Conservation (phyloP, 148 eudicot species). For the Rhododendron henanense region DNA sequence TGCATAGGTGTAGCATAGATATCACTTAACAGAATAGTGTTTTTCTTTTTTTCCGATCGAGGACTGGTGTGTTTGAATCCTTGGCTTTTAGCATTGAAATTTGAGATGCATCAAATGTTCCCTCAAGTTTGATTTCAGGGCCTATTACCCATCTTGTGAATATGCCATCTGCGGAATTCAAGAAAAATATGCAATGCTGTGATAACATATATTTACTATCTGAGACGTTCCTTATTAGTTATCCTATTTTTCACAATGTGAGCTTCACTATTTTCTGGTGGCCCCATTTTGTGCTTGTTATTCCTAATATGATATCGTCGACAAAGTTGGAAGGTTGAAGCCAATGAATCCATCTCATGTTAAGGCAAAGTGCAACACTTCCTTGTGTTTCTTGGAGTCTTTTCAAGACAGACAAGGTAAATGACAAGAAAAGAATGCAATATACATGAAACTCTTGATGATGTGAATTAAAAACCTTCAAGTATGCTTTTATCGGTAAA, state of each 20-base stretch:
- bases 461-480: not conserved
- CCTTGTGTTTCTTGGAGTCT: not conserved
- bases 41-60: too few relatives aligned
- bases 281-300: not conserved
- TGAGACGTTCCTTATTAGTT: not conserved
- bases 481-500: not conserved
- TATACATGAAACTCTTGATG: not conserved
- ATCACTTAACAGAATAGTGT: not conserved
- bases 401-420: not conserved
- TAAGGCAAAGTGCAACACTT: not conserved
- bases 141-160: not conserved
- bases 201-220: not conserved
- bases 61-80: not conserved
- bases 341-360: too few relatives aligned
- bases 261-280: not conserved
- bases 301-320: not conserved
- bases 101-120: not conserved
- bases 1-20: not conserved
- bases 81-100: not conserved
- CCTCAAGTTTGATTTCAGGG: not conserved
- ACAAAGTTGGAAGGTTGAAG: too few relatives aligned
- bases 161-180: not conserved
- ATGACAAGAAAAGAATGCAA: not conserved
- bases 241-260: not conserved
- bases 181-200: not conserved